Base-by-base conservation (phyloP, 805 yeast species). In the Komagataella pastoris region DNA sequence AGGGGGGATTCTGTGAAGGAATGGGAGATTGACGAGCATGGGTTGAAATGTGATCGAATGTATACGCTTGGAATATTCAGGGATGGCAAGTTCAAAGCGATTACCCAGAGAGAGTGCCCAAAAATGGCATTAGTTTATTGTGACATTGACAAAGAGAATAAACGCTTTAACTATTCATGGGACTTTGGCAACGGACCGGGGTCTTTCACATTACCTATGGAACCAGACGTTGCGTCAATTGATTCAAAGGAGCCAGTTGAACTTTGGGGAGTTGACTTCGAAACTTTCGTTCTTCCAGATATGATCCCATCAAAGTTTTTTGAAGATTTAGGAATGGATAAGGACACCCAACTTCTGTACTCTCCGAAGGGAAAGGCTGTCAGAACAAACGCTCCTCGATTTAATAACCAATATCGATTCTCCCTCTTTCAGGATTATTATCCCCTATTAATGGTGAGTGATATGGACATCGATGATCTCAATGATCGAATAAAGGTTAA, bases 351-450 rank as follows among this genome's bases (percentile, higher is more conserved):
- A 3, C 43, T 65, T 7, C 7, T 64, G 17, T 61, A 60, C 47
- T 56, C 65, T 6, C 48, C 52, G 1, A 54, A 52, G 14, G 68
- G 68, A 1, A 64, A 64, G 51, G 54, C 57, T 12, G 59, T 64
- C 51, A 55, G 54, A 24, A 53, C 59, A 18, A 17, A 48, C n/a
- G 48, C 30, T 19, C 50, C 55, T 5, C 50, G 51, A 2, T 17
- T 54, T 21, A 51, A 46, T 8, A 49, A 46, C 23, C 17, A 23
- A 10, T 19, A 24, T 23, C 54, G 59, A 45, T 44, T 44, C 7
- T 61, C 68, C 1, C 49, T 56, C 21, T 64, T 64, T 49, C 69
- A 65, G 47, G 68, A 63, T 49, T 64, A 64, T 46, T 65, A 54
- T 50, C 68, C 69, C 1, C 43, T 63, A 19, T 47, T 65, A 24